Conservation (phyloP, 352 stramenopile species). For the Peronosclerospora sorghi region DNA sequence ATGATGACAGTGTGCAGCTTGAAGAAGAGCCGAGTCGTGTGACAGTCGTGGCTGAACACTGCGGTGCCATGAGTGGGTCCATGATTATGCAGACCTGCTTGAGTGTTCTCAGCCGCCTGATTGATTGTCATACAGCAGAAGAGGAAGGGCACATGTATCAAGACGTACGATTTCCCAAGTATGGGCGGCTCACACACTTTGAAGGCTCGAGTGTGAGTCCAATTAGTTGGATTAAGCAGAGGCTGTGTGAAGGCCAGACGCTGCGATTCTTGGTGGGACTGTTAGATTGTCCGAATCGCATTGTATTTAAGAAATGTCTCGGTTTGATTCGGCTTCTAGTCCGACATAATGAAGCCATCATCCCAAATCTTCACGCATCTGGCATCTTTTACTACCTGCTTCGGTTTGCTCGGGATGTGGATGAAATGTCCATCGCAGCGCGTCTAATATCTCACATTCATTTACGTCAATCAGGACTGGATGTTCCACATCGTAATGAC, state of each 20-base stretch:
- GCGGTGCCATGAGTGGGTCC: constrained; percentile 63
- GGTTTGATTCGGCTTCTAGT: constrained; percentile 73
- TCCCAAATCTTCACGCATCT: constrained; percentile 70
- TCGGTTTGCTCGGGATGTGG: constrained; percentile 62
- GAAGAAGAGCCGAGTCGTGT: constrained; percentile 41
- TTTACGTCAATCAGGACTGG: constrained; percentile 60
- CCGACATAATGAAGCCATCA: constrained; percentile 76
- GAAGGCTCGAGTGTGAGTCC: constrained; percentile 70
- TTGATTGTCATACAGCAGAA: constrained; percentile 75
- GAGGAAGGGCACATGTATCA: constrained; percentile 74
- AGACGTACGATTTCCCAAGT: constrained; percentile 69
- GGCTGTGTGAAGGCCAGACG: constrained; percentile 63
- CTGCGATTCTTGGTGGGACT: constrained; percentile 73
- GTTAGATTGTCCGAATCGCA: constrained; percentile 69
- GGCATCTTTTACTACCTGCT: constrained; percentile 84
- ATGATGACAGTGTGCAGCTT: constrained; percentile 21
- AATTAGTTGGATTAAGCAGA: constrained; percentile 64
- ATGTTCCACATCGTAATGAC: constrained; percentile 45
- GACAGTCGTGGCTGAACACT: constrained; percentile 69
- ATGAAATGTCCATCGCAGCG: constrained; percentile 75
- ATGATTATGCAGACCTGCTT: constrained; percentile 86
- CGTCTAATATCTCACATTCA: constrained; percentile 76
- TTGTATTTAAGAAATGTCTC: constrained; percentile 79
- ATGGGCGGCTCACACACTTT: constrained; percentile 69
- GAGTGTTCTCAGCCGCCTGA: constrained; percentile 67